Evolutionary conservation across 139 green algal species (phyloP).

Genomic region (Marvania coccoides): DNA sequence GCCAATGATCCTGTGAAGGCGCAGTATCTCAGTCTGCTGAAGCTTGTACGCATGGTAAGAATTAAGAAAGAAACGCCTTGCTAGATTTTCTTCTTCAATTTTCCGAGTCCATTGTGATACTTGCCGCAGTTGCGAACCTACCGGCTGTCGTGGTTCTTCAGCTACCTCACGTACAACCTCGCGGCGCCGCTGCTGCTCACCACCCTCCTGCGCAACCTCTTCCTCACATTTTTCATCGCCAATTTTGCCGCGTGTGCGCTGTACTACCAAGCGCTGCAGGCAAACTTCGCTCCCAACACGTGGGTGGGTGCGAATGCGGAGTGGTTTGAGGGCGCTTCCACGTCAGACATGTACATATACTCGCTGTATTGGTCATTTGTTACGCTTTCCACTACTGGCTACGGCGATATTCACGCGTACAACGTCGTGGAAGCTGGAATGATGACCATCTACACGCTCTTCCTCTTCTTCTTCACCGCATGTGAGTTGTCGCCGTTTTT

Average conservation of each 20-base stretch:
- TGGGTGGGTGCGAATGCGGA: slow-evolving; percentile 22
- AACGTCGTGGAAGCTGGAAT: slow-evolving; percentile 14
- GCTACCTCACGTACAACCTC: slow-evolving; percentile 17
- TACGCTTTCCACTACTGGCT: slow-evolving; percentile 3
- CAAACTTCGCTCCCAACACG: slow-evolving; percentile 16
- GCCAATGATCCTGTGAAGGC: not conserved
- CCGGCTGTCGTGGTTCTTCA: slow-evolving; percentile 18
- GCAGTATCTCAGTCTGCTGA: slow-evolving; percentile 9
- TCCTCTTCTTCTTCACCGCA: slow-evolving; percentile 14
- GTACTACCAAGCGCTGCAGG: slow-evolving; percentile 37
- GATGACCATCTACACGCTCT: slow-evolving; percentile 9
- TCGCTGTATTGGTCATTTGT: slow-evolving; percentile 2
- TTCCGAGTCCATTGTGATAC: too few species aligned
- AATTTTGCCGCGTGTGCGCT: slow-evolving; percentile 47
- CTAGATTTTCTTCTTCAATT: too few species aligned
- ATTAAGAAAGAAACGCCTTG: too few species aligned
- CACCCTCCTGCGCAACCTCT: slow-evolving; percentile 11
- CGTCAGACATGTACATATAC: slow-evolving; percentile 11
- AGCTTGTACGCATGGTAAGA: slow-evolving; percentile 6
- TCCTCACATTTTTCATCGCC: slow-evolving; percentile 27
- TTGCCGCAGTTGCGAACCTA: slow-evolving; percentile 14
- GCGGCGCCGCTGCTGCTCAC: slow-evolving; percentile 8
- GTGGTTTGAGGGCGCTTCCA: slow-evolving; percentile 4
- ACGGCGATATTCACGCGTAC: slow-evolving; percentile 29
- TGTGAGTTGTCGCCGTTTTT: too few species aligned